Conservation (phyloP, 78 protist genomes). For the Dictyostelium capitatum region DNA sequence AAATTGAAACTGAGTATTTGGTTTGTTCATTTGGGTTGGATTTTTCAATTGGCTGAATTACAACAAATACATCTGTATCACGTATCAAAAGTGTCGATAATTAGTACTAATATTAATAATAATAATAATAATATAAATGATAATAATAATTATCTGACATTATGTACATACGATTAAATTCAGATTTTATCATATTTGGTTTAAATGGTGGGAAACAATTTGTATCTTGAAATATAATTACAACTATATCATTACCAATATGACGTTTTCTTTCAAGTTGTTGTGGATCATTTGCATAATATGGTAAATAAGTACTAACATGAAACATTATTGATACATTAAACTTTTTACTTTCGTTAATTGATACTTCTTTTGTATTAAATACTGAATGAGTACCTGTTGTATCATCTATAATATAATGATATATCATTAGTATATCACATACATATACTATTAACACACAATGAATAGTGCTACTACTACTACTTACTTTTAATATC, state of each 20-base stretch:
- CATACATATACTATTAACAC: neutral
- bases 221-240: slow-evolving; percentile 83
- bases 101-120: neutral
- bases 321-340: slow-evolving; percentile 89
- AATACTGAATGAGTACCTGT: slow-evolving; percentile 63
- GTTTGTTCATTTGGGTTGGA: slow-evolving; percentile 6
- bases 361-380: slow-evolving; percentile 47
- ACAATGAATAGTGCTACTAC: too few species aligned
- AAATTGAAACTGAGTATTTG: slow-evolving; percentile 40
- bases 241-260: slow-evolving; percentile 91
- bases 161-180: slow-evolving; percentile 52
- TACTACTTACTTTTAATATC: slow-evolving; percentile 78
- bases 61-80: slow-evolving; percentile 46
- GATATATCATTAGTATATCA: too few species aligned
- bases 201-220: slow-evolving; percentile 38
- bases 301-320: slow-evolving; percentile 88
- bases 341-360: slow-evolving; percentile 50
- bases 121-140: neutral
- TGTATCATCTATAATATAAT: slow-evolving; percentile 31
- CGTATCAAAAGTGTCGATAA: neutral
- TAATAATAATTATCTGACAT: neutral
- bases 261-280: slow-evolving; percentile 90
- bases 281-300: slow-evolving; percentile 76
- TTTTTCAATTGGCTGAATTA: slow-evolving; percentile 57
- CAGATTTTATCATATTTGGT: slow-evolving; percentile 57